Base-by-base conservation (phyloP, 1,139 yeast species). In the Hansenula anomala region DNA sequence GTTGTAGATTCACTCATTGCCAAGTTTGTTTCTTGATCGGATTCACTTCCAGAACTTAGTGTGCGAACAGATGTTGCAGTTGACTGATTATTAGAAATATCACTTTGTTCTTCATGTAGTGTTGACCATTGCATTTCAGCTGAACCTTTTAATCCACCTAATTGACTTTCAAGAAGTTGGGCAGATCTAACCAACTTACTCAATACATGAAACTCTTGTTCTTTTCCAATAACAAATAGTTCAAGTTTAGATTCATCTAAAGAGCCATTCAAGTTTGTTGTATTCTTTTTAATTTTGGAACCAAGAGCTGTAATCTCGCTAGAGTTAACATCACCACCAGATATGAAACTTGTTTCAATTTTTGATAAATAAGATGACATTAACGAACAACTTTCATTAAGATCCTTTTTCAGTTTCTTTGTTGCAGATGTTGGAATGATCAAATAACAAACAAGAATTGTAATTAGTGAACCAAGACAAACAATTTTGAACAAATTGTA, bases 101-200 rank as follows among this genome's bases (percentile, higher is more conserved):
- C 27, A 9, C 24, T 14, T 13, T 32, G 29, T 13, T 34, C 33
- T n/a, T 36, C 30, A 40, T 66, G 69, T 16, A 79, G 59, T 23
- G 80, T 59, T 27, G 69, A 68, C 71, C 78, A 70, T 54, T 80
- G 85, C 66, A 82, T 81, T 43, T 79, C 83, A 2, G 80, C 75
- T 11, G 90, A 80, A 29, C 82, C 72, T 44, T 77, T 65, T 46
- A 87, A 63, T 0, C 92, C 94, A 39, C 82, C 84, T 33, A 85
- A 57, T 48, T 78, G 80, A 44, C 77, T 70, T 2, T 75, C 64
- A 42, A 86, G 58, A 10, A 74, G 67, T 34, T 72, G 68, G 8
- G 80, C 73, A 0, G 80, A 71, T 3, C 63, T 61, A 1, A 78
- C 82, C 25, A 84, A 58, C 34, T 69, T 56, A 15, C 58, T 58